These are phyloP conservation scores for Phytophthora macrochlamydospora DNA, from an alignment of 352 stramenopile genomes.

Conservation along the genomic window DNA sequence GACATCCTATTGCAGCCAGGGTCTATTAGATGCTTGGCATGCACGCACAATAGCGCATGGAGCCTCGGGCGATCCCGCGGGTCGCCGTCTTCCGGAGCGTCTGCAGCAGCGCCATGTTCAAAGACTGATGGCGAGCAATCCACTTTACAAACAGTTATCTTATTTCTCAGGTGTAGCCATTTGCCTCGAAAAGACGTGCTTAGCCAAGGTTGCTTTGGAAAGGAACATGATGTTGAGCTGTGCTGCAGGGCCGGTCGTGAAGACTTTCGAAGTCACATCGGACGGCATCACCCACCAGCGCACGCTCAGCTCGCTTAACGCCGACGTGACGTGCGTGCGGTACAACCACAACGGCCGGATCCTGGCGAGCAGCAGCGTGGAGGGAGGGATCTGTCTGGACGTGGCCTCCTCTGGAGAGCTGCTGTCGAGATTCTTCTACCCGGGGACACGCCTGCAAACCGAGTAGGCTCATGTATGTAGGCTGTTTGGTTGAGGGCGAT, in stretches of 20 bases:
- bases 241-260: constrained; percentile 52
- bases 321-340: constrained; percentile 61
- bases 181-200: constrained; percentile 34
- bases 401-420: constrained; percentile 60
- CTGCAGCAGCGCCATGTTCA: constrained; percentile 36
- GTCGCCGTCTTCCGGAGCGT: constrained; percentile 33
- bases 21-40: background rate
- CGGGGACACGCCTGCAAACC: constrained; percentile 39
- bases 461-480: constrained; percentile 24
- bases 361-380: constrained; percentile 62
- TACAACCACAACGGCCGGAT: constrained; percentile 81
- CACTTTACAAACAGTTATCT: no score
- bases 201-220: no score
- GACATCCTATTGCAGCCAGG: background rate
- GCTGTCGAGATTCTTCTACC: constrained; percentile 69
- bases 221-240: constrained; percentile 41
- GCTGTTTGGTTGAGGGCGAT: background rate
- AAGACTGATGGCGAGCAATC: no score
- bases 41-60: constrained; percentile 38
- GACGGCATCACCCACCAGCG: constrained; percentile 50
- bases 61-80: constrained; percentile 22
- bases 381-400: constrained; percentile 64
- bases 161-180: background rate
- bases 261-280: constrained; percentile 65
- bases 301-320: constrained; percentile 52